Evolutionary conservation across 495 filamentous ascomycete species (phyloP).

Genomic region (Penicillium paradoxum): DNA sequence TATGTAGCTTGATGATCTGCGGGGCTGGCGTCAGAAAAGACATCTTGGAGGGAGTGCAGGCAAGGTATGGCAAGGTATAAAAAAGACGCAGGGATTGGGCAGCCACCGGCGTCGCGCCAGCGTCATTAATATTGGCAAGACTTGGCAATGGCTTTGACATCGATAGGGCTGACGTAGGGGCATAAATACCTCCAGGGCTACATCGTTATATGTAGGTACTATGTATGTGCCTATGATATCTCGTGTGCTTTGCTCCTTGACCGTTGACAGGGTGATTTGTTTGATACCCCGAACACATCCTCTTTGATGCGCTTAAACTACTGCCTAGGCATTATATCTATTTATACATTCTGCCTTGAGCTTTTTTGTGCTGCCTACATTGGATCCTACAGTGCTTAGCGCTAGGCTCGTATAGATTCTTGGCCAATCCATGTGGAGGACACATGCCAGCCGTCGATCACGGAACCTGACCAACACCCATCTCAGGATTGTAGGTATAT

Average conservation of each 20-base stretch:
- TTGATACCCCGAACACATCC: neutral
- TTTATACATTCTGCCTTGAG: neutral
- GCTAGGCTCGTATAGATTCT: neutral
- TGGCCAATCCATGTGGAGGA: neutral
- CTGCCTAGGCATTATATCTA: neutral
- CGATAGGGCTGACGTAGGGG: conserved; percentile 15
- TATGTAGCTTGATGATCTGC: neutral
- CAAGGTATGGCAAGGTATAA: neutral
- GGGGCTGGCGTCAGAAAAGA: neutral
- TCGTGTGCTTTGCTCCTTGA: neutral
- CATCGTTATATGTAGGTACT: neutral
- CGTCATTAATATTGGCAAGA: conserved; percentile 19
- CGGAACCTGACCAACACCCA: too few relatives aligned
- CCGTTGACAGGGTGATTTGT: neutral
- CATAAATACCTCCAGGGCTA: neutral
- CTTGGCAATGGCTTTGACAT: conserved; percentile 1
- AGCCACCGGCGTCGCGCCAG: conserved; percentile 23
- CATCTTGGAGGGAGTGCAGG: neutral
- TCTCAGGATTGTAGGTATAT: too few relatives aligned
- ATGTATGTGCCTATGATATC: neutral
- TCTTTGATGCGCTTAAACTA: neutral
- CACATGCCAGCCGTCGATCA: neutral
- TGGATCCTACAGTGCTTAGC: neutral
- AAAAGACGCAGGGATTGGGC: conserved; percentile 3
- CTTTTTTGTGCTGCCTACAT: conserved; percentile 1